Evolutionary conservation across 331 rosid genomes (phyloP).

Genomic region (Telfairia occidentalis): DNA sequence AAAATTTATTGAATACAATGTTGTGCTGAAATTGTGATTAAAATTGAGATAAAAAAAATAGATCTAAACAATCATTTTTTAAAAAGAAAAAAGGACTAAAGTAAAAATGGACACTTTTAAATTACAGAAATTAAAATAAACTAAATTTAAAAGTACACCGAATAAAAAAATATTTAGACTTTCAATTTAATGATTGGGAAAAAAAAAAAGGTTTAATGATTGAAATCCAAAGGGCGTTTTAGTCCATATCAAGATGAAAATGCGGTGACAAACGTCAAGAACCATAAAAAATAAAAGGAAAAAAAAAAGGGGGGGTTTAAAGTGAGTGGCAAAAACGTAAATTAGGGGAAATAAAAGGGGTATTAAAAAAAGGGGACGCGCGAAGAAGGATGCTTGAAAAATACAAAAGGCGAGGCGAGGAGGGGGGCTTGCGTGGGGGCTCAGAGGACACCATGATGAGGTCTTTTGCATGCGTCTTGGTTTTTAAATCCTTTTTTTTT

Average conservation of each 20-base stretch:
- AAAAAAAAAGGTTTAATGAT: no score
- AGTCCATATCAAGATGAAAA: background rate
- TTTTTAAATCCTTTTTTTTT: slow-evolving; percentile 19
- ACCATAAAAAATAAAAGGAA: background rate
- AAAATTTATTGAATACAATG: no score
- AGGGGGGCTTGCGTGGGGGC: slow-evolving; percentile 40
- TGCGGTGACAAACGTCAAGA: background rate
- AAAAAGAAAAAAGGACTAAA: no score
- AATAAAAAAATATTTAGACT: no score
- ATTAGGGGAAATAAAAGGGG: slow-evolving; percentile 16
- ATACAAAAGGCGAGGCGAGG: slow-evolving; percentile 40
- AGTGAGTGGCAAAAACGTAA: slow-evolving; percentile 10
- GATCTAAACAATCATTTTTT: no score
- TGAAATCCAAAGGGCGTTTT: background rate
- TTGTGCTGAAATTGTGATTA: no score
- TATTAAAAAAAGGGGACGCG: slow-evolving; percentile 17
- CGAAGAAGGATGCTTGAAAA: slow-evolving; percentile 38
- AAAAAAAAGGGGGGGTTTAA: background rate
- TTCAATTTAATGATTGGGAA: no score
- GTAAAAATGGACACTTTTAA: no score
- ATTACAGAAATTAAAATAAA: no score
- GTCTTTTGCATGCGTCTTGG: slow-evolving; percentile 84
- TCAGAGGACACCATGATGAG: slow-evolving; percentile 75
- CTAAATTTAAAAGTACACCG: no score
- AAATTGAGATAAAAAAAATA: no score